Evolutionary conservation across 257 asterid species (phyloP), one percentile per base, ranked within the genome.

Genomic region (Hygrophila difformis): DNA sequence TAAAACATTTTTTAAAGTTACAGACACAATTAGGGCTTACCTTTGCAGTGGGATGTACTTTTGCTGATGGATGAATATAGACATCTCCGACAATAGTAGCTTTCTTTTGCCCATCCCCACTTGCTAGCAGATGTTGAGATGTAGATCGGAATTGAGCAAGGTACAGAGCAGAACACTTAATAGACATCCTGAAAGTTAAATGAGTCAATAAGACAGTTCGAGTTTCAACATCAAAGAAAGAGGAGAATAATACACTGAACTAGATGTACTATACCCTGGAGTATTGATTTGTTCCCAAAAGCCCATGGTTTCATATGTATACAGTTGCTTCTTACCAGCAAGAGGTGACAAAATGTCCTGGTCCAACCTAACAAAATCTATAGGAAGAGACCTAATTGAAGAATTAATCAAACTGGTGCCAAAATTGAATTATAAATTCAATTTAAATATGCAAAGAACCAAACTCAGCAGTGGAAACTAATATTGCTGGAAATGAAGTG

Each of bases 201-300:
- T 7, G 44, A 49, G 48, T 41, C 56, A 28, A 50, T 59, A 39
- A 16, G 52, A 37, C 15, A 45, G 58, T 42, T 38, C 29, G 44
- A 47, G 19, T 16, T 58, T 47, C 17, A 12, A 15, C 20, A 39
- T 28, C 28, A 26, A 18, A 52, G 33, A 44, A 58, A 48, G 12
- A 57, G 55, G 38, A 35, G 44, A 36, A 35, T 18, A 2, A 15
- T 19, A 18, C 1, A 35, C 39, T 22, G 38, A 57, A 44, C 13
- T 21, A 51, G 38, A 37, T 21, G 24, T 12, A 13, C 45, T 40
- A 33, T 66, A 85, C 96, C 85, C 94, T 39, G 94, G 94, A 16
- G 84, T 79, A 62, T 82, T 86, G 72, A 86, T 86, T 60, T 86
- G 96, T 66, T 86, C 94, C 96, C 96, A 86, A 55, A 82, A 86